phyloP scores from a whole-genome alignment of 306 rosid species.

The Boehmeria nivea region DNA sequence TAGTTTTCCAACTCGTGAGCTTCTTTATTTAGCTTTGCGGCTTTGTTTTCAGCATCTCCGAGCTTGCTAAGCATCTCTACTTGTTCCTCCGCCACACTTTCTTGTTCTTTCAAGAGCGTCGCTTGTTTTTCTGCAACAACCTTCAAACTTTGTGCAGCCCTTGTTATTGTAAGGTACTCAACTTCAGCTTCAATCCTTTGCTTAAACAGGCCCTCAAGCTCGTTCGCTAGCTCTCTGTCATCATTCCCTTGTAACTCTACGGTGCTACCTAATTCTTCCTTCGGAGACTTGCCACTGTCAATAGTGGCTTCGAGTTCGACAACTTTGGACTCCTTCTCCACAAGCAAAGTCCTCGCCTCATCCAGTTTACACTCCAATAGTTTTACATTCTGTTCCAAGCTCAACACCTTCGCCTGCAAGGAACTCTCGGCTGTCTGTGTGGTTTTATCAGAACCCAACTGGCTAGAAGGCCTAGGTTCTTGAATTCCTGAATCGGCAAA shows the following conservation, averaged over 20 bases:
- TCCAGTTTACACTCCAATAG: conserved; percentile 47
- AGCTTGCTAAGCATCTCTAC: conserved; percentile 40
- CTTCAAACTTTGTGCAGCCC: conserved; percentile 41
- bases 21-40: conserved; percentile 44
- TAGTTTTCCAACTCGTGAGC: conserved; percentile 46
- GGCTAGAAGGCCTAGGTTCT: conserved; percentile 31
- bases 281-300: conserved; percentile 28
- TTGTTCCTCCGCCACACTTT: conserved; percentile 41
- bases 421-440: conserved; percentile 38
- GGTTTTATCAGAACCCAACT: conserved; percentile 37
- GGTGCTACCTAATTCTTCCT: conserved; percentile 42
- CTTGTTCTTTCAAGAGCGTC: conserved; percentile 45
- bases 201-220: conserved; percentile 46
- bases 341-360: no score
- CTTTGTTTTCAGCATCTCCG: conserved; percentile 45
- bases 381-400: conserved; percentile 49
- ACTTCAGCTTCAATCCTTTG: conserved; percentile 72
- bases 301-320: conserved; percentile 62
- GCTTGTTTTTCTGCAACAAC: conserved; percentile 26
- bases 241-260: conserved; percentile 34
- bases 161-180: conserved; percentile 43
- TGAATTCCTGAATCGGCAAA: conserved; percentile 29
- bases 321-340: conserved; percentile 47
- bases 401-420: conserved; percentile 44
- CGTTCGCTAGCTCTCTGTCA: conserved; percentile 33